Percentiles rank a stretch among this genome's conserved stretches.
Conservation (phyloP, 2,329 filamentous ascomycete genomes). For the Clarireedia monteithiana region DNA sequence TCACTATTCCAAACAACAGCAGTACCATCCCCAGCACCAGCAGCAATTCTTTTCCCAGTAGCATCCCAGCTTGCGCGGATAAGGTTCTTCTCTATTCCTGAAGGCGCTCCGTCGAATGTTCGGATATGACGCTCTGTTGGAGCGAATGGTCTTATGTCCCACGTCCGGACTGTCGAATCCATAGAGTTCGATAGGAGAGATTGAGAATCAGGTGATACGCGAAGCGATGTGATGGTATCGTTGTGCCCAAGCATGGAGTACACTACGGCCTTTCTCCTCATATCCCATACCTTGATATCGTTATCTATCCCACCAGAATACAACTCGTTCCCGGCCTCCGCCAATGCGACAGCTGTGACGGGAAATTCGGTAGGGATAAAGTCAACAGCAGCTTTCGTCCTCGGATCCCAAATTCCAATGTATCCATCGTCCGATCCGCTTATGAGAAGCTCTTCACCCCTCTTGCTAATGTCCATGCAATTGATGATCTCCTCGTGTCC, state of each 20-base stretch:
- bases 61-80: conserved; percentile 85
- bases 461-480: conserved; percentile 75
- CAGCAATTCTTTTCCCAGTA: conserved; percentile 77
- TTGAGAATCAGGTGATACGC: conserved; percentile 89
- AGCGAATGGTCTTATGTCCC: conserved; percentile 94
- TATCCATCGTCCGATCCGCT: conserved; percentile 91
- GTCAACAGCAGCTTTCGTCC: conserved; percentile 80
- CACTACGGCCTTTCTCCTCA: conserved; percentile 81
- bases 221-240: conserved; percentile 84
- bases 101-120: conserved; percentile 86
- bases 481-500: conserved; percentile 98
- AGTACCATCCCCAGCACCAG: conserved; percentile 83
- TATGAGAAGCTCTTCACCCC: conserved; percentile 83
- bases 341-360: conserved; percentile 83
- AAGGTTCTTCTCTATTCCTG: conserved; percentile 85
- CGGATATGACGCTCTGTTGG: conserved; percentile 76
- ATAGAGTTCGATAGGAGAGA: conserved; percentile 85
- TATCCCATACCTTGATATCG: conserved; percentile 93
- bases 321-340: conserved; percentile 90
- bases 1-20: conserved; percentile 86
- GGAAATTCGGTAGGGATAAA: conserved; percentile 89
- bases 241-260: conserved; percentile 86
- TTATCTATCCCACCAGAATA: conserved; percentile 96
- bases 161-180: conserved; percentile 88
- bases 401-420: conserved; percentile 92